Conservation (phyloP, 768 basidiomycete genomes). For the Rhodotorula graminis region DNA sequence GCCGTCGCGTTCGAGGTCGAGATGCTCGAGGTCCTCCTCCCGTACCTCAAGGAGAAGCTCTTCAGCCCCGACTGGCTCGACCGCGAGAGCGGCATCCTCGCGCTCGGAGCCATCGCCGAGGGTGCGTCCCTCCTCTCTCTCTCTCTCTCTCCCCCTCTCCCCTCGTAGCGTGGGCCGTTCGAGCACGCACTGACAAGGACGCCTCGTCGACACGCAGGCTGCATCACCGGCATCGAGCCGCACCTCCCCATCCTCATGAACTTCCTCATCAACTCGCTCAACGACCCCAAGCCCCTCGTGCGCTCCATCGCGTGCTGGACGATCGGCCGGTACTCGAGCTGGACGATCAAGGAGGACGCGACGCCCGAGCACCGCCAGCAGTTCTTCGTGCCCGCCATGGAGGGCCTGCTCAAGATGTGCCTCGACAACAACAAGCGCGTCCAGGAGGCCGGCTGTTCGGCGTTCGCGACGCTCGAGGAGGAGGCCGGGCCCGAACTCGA, state of each 20-base stretch:
- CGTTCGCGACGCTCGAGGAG: constrained; percentile 96
- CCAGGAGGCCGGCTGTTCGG: constrained; percentile 97
- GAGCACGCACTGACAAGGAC: background rate
- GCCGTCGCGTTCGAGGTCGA: constrained; percentile 90
- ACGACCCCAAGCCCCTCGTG: constrained; percentile 93
- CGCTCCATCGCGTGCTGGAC: constrained; percentile 99
- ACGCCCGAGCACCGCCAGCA: constrained; percentile 76
- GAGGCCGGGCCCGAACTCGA: constrained; percentile 85
- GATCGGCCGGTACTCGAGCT: constrained; percentile 94
- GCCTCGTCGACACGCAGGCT: constrained; percentile 56
- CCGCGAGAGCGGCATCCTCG: constrained; percentile 89
- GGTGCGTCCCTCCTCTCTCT: constrained; percentile 54
- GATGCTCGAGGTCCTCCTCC: constrained; percentile 77
- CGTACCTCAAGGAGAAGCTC: constrained; percentile 84
- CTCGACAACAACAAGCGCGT: constrained; percentile 98
- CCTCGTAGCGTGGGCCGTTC: background rate
- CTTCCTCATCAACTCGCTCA: constrained; percentile 82
- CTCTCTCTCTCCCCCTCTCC: too few relatives aligned
- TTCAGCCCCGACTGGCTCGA: constrained; percentile 92
- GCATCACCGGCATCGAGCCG: constrained; percentile 90
- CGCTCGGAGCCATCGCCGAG: constrained; percentile 96
- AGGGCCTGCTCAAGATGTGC: constrained; percentile 95
- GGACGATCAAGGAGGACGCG: constrained; percentile 66
- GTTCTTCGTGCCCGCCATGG: constrained; percentile 96
- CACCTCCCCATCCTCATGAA: constrained; percentile 90